Evolutionary conservation across 2,329 filamentous ascomycete species (phyloP).

Genomic region (Fusarium albidum): DNA sequence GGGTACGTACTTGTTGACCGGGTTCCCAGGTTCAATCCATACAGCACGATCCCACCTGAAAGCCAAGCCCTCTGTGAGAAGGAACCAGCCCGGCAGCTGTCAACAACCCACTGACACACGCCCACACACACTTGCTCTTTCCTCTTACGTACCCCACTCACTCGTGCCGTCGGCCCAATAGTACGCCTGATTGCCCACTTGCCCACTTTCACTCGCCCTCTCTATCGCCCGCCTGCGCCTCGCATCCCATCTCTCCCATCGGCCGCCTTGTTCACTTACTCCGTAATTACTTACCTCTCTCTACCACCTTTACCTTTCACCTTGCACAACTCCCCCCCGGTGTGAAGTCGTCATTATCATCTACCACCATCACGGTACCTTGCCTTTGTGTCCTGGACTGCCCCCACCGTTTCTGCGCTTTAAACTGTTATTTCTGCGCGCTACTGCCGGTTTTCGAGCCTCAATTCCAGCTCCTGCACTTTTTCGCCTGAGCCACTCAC

Average conservation of each 20-base stretch:
- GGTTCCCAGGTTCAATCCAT: slow-evolving; percentile 26
- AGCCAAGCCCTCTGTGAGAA: slow-evolving; percentile 35
- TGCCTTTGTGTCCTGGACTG: slow-evolving; percentile 21
- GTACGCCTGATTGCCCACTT: slow-evolving; percentile 23
- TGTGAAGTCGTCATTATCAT: slow-evolving; percentile 32
- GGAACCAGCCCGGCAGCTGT: slow-evolving; percentile 39
- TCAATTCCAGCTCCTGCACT: slow-evolving; percentile 34
- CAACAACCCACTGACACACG: slow-evolving; percentile 37
- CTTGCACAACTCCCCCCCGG: slow-evolving; percentile 31
- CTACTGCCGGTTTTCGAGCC: slow-evolving; percentile 28
- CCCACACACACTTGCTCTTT: slow-evolving; percentile 36
- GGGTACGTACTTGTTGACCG: slow-evolving; percentile 29
- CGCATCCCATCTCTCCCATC: slow-evolving; percentile 34
- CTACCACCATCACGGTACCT: slow-evolving; percentile 16
- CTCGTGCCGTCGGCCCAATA: slow-evolving; percentile 15
- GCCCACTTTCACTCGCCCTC: slow-evolving; percentile 34
- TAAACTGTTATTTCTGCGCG: slow-evolving; percentile 21
- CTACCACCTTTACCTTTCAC: slow-evolving; percentile 19
- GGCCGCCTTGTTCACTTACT: slow-evolving; percentile 33
- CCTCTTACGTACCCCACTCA: slow-evolving; percentile 31
- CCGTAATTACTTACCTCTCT: slow-evolving; percentile 3
- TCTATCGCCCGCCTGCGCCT: slow-evolving; percentile 37
- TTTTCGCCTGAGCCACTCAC: slow-evolving; percentile 34
- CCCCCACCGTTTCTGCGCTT: slow-evolving; percentile 15
- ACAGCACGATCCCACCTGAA: slow-evolving; percentile 33